These are phyloP conservation scores for Paramyrothecium roridum DNA, from an alignment of 2,329 filamentous ascomycete species.

Conservation along the genomic window DNA sequence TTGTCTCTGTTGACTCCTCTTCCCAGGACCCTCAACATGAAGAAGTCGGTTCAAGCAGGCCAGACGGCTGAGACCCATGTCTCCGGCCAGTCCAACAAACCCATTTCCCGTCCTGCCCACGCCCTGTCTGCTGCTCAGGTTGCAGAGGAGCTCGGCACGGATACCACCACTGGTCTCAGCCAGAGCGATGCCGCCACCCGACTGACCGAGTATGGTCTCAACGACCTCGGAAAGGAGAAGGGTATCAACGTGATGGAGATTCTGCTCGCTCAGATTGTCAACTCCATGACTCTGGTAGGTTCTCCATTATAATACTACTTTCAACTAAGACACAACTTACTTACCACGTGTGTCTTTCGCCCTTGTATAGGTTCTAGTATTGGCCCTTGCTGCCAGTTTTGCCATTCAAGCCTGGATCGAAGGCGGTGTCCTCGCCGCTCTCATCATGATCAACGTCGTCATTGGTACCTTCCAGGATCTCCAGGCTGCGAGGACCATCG, in stretches of 20 bases:
- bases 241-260: constrained; percentile 54
- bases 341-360: background rate
- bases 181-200: constrained; percentile 45
- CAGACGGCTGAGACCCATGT: constrained; percentile 13
- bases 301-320: background rate
- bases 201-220: constrained; percentile 50
- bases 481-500: constrained; percentile 37
- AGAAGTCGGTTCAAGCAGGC: too few relatives aligned
- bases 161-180: constrained; percentile 51
- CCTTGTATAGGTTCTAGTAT: constrained; percentile 41
- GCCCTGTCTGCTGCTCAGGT: constrained; percentile 46
- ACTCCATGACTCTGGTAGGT: constrained; percentile 54
- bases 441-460: constrained; percentile 50
- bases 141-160: constrained; percentile 47
- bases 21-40: too few relatives aligned
- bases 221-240: constrained; percentile 44
- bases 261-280: constrained; percentile 54
- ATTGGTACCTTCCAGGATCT: constrained; percentile 44
- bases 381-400: constrained; percentile 56
- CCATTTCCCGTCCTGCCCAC: constrained; percentile 61
- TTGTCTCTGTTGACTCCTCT: too few relatives aligned
- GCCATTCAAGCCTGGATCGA: constrained; percentile 51
- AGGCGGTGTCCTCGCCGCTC: constrained; percentile 48
- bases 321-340: background rate
- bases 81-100: constrained; percentile 43